Conservation (phyloP, 495 filamentous ascomycete genomes). For the Penicillium alfredii region DNA sequence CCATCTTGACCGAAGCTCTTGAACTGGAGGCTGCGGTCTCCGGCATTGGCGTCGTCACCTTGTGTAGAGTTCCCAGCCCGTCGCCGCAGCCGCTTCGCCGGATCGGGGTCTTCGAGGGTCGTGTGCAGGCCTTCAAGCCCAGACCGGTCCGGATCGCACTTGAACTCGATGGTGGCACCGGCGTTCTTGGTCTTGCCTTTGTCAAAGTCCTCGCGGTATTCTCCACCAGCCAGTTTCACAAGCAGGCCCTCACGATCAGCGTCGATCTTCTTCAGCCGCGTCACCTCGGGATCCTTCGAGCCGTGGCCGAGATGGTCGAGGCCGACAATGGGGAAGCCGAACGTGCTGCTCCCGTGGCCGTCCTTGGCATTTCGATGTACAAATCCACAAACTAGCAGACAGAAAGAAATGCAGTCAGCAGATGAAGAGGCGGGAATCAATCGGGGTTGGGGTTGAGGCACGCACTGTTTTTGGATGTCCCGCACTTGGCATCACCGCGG, state of each 20-base stretch:
- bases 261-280: conserved; percentile 57
- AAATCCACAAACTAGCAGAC: conserved; percentile 71
- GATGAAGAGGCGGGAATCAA: not conserved
- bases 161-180: conserved; percentile 72
- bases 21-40: conserved; percentile 60
- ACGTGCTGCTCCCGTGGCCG: conserved; percentile 26
- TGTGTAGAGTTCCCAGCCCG: conserved; percentile 17
- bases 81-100: conserved; percentile 19
- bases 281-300: conserved; percentile 51
- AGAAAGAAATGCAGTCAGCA: no score
- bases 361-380: conserved; percentile 42
- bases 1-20: conserved; percentile 56
- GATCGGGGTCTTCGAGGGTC: conserved; percentile 28
- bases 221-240: conserved; percentile 63
- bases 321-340: conserved; percentile 69
- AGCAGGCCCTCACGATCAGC: conserved; percentile 60
- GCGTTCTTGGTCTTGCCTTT: conserved; percentile 48
- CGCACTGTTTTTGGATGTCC: conserved; percentile 46
- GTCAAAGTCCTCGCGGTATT: conserved; percentile 40
- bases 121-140: conserved; percentile 62
- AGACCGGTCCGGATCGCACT: conserved; percentile 63
- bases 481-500: conserved; percentile 57
- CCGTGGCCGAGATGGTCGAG: conserved; percentile 52
- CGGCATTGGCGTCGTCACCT: conserved; percentile 25
- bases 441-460: not conserved